Conservation (phyloP, 495 filamentous ascomycete species). For the Pseudomonodictys pantanalensis region DNA sequence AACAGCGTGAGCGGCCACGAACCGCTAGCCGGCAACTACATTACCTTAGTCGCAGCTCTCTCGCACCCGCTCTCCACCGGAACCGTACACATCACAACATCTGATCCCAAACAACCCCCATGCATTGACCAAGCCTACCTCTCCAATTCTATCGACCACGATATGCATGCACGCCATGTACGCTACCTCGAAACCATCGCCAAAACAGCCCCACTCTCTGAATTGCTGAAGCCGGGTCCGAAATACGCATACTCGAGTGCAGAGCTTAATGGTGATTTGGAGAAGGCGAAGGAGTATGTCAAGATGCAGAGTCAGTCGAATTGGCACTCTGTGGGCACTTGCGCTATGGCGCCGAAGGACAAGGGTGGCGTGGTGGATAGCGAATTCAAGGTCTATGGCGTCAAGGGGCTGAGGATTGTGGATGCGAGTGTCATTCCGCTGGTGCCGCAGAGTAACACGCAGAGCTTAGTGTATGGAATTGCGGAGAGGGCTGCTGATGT, state of each 20-base stretch:
- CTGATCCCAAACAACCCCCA: slow-evolving; percentile 54
- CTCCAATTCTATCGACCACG: slow-evolving; percentile 25
- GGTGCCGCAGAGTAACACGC: slow-evolving; percentile 16
- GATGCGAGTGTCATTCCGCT: slow-evolving; percentile 34
- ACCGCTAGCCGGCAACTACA: slow-evolving; percentile 16
- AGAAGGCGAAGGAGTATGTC: slow-evolving; percentile 16
- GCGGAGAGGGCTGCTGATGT: slow-evolving; percentile 30
- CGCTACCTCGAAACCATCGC: slow-evolving; percentile 12
- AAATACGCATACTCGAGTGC: not conserved
- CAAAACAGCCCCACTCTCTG: not conserved
- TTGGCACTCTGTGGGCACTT: slow-evolving; percentile 32
- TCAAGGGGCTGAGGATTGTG: slow-evolving; percentile 20
- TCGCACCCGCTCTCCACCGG: slow-evolving; percentile 47
- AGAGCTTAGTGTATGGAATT: slow-evolving; percentile 30
- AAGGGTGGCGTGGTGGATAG: slow-evolving; percentile 28
- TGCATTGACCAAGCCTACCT: slow-evolving; percentile 59
- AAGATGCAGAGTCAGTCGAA: not conserved
- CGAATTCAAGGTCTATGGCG: slow-evolving; percentile 29
- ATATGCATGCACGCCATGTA: slow-evolving; percentile 3
- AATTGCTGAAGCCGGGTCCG: slow-evolving; percentile 14
- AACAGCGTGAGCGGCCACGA: not conserved
- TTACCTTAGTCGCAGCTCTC: slow-evolving; percentile 39
- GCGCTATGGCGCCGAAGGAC: slow-evolving; percentile 30
- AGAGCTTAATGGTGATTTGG: slow-evolving; percentile 2
- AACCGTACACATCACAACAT: slow-evolving; percentile 53